Percentiles rank a stretch among this genome's conserved stretches.
Conservation (phyloP, 768 basidiomycete species). For the Leccinellum rugosiceps region DNA sequence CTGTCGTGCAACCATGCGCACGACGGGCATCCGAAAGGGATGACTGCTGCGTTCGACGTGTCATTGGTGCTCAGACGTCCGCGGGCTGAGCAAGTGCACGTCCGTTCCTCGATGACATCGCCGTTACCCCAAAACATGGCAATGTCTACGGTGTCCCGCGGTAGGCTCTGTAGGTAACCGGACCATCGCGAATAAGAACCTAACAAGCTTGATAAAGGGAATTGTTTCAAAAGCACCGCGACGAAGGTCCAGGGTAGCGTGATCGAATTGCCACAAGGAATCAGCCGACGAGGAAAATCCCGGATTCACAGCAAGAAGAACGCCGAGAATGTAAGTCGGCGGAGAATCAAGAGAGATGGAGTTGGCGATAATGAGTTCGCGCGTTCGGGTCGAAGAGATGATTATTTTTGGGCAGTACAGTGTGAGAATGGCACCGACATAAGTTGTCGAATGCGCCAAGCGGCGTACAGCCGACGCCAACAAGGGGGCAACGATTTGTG, state of each 20-base stretch:
- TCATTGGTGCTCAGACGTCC: conserved; percentile 10
- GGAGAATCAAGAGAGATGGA: conserved; percentile 17
- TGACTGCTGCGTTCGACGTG: conserved; percentile 1
- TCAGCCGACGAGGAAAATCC: conserved; percentile 21
- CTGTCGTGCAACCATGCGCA: conserved; percentile 27
- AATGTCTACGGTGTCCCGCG: conserved; percentile 48
- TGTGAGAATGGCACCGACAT: conserved; percentile 12
- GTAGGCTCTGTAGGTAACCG: conserved; percentile 65
- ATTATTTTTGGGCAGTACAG: conserved; percentile 19
- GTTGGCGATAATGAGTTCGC: conserved; percentile 21
- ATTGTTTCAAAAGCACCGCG: conserved; percentile 2
- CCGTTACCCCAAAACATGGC: conserved; percentile 57
- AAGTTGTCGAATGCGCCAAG: conserved; percentile 4
- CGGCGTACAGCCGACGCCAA: conserved; percentile 14
- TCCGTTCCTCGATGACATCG: conserved; percentile 16
- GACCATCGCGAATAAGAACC: conserved; percentile 55
- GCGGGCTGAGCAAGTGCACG: conserved; percentile 18
- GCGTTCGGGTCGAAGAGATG: conserved; percentile 6
- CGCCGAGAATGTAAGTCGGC: conserved; percentile 6
- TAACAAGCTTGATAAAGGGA: conserved; percentile 39
- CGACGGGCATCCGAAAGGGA: conserved; percentile 10
- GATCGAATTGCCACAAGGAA: conserved; percentile 8
- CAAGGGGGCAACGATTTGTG: not conserved
- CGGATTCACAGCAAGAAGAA: conserved; percentile 21
- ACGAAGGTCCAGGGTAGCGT: conserved; percentile 3